Evolutionary conservation across 257 asterid genomes (phyloP).

Genomic region (Cynanchum wilfordii): DNA sequence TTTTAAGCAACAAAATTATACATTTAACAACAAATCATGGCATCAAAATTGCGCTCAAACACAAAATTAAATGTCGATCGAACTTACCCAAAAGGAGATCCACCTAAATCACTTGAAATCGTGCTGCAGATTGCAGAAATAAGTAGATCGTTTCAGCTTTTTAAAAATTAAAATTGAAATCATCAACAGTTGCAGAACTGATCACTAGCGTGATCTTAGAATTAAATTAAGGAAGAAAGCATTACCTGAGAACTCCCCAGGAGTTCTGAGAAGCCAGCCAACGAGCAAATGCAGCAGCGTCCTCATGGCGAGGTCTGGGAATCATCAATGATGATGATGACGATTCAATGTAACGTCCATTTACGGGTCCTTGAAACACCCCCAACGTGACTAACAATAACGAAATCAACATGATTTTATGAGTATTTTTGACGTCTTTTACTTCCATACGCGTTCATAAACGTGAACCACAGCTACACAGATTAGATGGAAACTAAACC

Average conservation of each 20-base stretch:
- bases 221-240: neutral
- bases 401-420: neutral
- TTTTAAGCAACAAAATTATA: no score
- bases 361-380: conserved; percentile 29
- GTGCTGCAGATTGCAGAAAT: no score
- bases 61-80: no score
- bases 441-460: neutral
- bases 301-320: conserved; percentile 53
- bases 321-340: neutral
- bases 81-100: no score
- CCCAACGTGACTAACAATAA: conserved; percentile 24
- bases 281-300: conserved; percentile 69
- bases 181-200: no score
- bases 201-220: no score
- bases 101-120: no score
- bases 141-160: no score
- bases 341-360: conserved; percentile 44
- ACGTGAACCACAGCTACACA: neutral
- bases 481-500: neutral
- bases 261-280: conserved; percentile 82
- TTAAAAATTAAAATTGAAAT: no score
- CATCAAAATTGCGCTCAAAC: no score
- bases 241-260: conserved; percentile 84
- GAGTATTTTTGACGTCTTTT: neutral
- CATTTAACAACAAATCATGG: no score